Evolutionary conservation across 2,329 filamentous ascomycete genomes (phyloP), one percentile per base, ranked within the genome.

Genomic region (Tetracladium maxilliforme): DNA sequence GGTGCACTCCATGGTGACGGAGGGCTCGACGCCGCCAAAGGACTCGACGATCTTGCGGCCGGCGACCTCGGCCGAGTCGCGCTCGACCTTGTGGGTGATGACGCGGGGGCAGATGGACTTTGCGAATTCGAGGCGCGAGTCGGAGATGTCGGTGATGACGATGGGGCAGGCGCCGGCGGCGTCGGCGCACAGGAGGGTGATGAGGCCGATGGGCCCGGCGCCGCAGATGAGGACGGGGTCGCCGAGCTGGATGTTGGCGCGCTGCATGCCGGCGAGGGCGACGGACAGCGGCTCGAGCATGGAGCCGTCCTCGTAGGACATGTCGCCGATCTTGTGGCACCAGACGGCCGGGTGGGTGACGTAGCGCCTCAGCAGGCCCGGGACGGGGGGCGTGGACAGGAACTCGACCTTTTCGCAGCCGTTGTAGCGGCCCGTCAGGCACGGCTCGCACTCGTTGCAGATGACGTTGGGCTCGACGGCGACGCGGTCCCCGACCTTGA

Each of bases 321-420:
- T 86, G 51, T 81, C 61, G 23, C 81, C 82, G 39, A 95, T 90
- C 63, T 92, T 92, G 62, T 94, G 83, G 57, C 87, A 94, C 84
- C 86, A 94, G 24, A 78, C 64, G 12, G 86, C 84, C 4, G 83
- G 86, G 58, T 94, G 87, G 58, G 87, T 92, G 56, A 94, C 80
- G 50, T 94, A 94, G 49, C 87, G 72, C 39, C 87, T 71, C 40
- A 95, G 64, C 34, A 95, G 66, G 18, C 87, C 90, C 7, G 80
- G 68, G 16, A 92, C 73, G 9, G 90, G 87, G 7, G 90, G 87
- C 4, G 90, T 95, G 24, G 82, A 92, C 25, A 92, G 64, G 61
- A 95, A 95, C 27, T 67, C 58, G 36, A 94, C 83, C 26, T 62
- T 65, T 42, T 86, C 79, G 58, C 87, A 95, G 32, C 86, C 87